These are phyloP conservation scores for Nephromyces sp. DNA, from an alignment of 169 alveolate genomes.

Conservation along the genomic window DNA sequence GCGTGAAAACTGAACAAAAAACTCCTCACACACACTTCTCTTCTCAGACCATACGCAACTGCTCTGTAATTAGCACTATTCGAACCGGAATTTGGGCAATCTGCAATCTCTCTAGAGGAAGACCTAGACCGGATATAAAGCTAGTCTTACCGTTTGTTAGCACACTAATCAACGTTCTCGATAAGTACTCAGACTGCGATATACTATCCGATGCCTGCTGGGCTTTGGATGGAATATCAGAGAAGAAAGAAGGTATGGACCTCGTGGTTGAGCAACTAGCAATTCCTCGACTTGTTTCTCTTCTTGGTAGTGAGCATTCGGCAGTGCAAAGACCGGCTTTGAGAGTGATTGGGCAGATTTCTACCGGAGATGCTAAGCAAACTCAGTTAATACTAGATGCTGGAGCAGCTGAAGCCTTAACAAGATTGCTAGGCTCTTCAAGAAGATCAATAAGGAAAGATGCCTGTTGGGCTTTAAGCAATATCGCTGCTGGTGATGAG, in stretches of 20 bases:
- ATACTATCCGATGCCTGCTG: constrained; percentile 77
- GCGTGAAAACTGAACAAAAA: no score
- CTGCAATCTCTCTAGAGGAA: neutral
- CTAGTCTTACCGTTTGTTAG: neutral
- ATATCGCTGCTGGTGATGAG: constrained; percentile 86
- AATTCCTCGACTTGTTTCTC: constrained; percentile 79
- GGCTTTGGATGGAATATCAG: constrained; percentile 85
- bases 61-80: neutral
- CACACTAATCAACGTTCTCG: neutral
- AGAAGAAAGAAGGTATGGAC: constrained; percentile 31
- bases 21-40: neutral
- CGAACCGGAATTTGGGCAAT: neutral
- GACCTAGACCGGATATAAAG: neutral
- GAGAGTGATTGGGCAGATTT: constrained; percentile 80
- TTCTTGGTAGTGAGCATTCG: constrained; percentile 67
- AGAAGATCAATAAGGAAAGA: constrained; percentile 87
- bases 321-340: constrained; percentile 89
- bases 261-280: constrained; percentile 51
- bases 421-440: constrained; percentile 65
- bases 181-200: neutral
- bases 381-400: constrained; percentile 82
- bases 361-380: constrained; percentile 84
- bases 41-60: neutral
- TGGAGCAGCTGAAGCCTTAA: constrained; percentile 76
- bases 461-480: constrained; percentile 93